Conservation (phyloP, 805 yeast species). For the Ogataea populi-albae region DNA sequence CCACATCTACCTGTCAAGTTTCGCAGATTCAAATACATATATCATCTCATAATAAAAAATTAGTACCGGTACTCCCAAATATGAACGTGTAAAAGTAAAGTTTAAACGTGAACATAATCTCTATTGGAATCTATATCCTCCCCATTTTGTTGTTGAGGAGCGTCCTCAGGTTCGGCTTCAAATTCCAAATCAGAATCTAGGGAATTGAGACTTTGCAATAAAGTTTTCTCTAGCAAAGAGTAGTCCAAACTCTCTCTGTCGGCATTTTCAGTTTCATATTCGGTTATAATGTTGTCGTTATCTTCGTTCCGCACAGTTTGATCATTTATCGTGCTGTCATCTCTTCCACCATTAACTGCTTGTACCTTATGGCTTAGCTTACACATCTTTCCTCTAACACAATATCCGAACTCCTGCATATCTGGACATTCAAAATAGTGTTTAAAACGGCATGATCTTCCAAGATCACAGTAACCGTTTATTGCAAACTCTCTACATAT, state of each 20-base stretch:
- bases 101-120: conserved; percentile 19
- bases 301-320: conserved; percentile 27
- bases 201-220: conserved; percentile 12
- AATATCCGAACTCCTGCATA: conserved; percentile 55
- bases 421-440: conserved; percentile 73
- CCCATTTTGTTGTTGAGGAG: conserved; percentile 9
- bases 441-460: conserved; percentile 50
- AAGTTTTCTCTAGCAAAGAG: conserved; percentile 14
- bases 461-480: conserved; percentile 67
- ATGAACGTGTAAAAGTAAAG: no score
- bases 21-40: no score
- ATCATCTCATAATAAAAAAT: no score
- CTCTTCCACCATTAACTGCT: conserved; percentile 8
- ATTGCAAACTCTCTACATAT: conserved; percentile 67
- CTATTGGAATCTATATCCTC: conserved; percentile 18
- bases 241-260: conserved; percentile 19
- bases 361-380: conserved; percentile 45
- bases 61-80: no score
- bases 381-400: conserved; percentile 54
- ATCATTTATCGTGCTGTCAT: conserved; percentile 6
- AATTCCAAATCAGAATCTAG: conserved; percentile 9
- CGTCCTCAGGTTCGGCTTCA: conserved; percentile 7
- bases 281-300: conserved; percentile 29
- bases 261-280: conserved; percentile 18
- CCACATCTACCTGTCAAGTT: no score